These are phyloP conservation scores for Colletotrichum liriopes DNA, from an alignment of 2,329 filamentous ascomycete genomes.

Conservation along the genomic window DNA sequence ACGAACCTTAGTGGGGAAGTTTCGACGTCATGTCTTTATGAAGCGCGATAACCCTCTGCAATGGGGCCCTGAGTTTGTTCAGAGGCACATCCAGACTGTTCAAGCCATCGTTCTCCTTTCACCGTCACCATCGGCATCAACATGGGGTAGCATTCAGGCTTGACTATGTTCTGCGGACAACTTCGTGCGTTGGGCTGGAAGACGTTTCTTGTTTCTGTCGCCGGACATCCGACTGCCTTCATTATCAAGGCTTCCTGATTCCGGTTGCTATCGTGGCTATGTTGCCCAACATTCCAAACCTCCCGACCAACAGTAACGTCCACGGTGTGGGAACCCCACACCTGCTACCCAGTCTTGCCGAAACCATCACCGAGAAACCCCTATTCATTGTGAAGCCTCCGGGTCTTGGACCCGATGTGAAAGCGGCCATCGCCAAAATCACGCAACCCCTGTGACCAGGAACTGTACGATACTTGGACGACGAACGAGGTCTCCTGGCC, in stretches of 20 bases:
- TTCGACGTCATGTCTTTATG: background rate
- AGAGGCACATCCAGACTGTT: too few relatives aligned
- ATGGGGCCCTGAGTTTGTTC: too few relatives aligned
- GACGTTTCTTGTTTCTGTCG: slow-evolving; percentile 4
- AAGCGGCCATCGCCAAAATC: slow-evolving; percentile 4
- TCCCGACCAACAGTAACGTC: background rate
- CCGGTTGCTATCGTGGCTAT: background rate
- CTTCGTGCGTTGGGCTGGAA: slow-evolving; percentile 1
- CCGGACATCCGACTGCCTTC: background rate
- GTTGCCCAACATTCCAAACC: slow-evolving; percentile 5
- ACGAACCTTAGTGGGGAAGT: background rate
- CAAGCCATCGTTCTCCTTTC: background rate
- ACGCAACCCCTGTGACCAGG: background rate
- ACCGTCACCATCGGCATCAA: background rate
- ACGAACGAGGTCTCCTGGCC: slow-evolving; percentile 41
- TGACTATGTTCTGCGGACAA: background rate
- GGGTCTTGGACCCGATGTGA: slow-evolving; percentile 12
- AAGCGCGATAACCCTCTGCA: background rate
- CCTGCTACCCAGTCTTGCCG: background rate
- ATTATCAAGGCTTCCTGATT: slow-evolving; percentile 1
- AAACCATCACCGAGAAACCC: slow-evolving; percentile 45
- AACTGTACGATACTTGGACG: slow-evolving; percentile 30
- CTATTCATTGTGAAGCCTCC: slow-evolving; percentile 42
- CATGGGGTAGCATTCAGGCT: background rate
- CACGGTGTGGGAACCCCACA: background rate